These are phyloP conservation scores for Sarocladium strictum DNA, from an alignment of 2,329 filamentous ascomycete species.

Conservation along the genomic window DNA sequence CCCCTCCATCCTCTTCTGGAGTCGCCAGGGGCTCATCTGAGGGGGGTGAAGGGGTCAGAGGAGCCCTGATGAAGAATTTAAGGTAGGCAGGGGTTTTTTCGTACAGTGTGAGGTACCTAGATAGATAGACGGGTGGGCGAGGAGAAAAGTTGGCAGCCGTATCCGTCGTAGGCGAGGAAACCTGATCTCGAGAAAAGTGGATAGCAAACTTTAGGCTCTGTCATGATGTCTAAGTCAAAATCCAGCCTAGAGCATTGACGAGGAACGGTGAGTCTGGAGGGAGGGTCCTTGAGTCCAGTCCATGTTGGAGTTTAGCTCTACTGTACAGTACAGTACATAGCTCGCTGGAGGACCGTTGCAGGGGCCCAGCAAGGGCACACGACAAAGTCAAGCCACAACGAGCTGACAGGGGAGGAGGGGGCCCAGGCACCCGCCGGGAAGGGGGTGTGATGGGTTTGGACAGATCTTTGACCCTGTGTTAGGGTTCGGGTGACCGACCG, in stretches of 20 bases:
- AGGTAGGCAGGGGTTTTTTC: background rate
- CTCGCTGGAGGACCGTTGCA: background rate
- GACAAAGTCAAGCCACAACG: background rate
- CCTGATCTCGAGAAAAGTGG: background rate
- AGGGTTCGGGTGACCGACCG: conserved; percentile 5
- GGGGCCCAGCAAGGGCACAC: background rate
- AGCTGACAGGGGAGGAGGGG: background rate
- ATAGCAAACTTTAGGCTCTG: background rate
- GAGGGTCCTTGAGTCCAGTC: background rate
- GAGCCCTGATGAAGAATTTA: background rate
- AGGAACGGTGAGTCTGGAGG: conserved; percentile 3
- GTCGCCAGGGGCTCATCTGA: background rate
- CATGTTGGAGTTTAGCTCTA: no score
- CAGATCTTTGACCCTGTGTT: background rate
- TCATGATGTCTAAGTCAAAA: background rate
- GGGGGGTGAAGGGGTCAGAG: background rate
- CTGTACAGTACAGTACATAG: no score
- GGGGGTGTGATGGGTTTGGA: background rate
- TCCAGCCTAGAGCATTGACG: background rate
- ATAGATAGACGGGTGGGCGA: background rate
- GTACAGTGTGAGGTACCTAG: no score
- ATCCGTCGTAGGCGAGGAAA: background rate
- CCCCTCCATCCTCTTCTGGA: background rate
- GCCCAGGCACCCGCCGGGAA: no score
- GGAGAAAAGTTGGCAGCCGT: background rate